phyloP scores from a whole-genome alignment of 2,329 filamentous ascomycete genomes.

The Falciphora oryzae region DNA sequence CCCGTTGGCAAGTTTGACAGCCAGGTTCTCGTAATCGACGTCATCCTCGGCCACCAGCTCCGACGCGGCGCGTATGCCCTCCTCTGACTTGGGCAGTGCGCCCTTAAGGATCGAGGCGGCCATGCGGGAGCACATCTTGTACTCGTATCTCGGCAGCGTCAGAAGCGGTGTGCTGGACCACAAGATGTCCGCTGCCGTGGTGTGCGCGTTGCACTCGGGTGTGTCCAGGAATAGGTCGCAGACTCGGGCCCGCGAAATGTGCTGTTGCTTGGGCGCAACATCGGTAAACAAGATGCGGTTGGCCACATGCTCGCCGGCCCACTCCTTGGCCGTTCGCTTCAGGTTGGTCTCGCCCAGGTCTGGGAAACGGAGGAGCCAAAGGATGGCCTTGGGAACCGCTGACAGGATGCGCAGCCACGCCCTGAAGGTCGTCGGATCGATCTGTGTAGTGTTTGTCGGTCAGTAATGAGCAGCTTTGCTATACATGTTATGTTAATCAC shows the following conservation, averaged over 20 bases:
- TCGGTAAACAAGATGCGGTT: constrained; percentile 90
- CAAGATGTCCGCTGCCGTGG: constrained; percentile 89
- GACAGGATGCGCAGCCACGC: constrained; percentile 91
- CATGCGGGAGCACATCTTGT: constrained; percentile 99
- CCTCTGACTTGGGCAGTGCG: constrained; percentile 66
- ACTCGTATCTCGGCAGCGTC: constrained; percentile 83
- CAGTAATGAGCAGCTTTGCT: neutral
- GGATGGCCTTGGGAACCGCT: constrained; percentile 75
- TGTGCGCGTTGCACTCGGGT: constrained; percentile 96
- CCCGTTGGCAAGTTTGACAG: constrained; percentile 59
- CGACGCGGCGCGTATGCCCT: constrained; percentile 60
- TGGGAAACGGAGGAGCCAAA: constrained; percentile 96
- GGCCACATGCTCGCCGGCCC: constrained; percentile 82
- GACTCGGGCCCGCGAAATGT: constrained; percentile 86
- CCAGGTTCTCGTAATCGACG: constrained; percentile 75
- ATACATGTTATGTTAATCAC: neutral
- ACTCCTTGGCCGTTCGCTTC: constrained; percentile 68
- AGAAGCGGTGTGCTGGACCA: constrained; percentile 94
- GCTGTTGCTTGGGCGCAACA: constrained; percentile 88
- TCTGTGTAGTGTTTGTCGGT: constrained; percentile 46
- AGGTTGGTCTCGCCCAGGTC: constrained; percentile 87
- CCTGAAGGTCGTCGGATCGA: constrained; percentile 93
- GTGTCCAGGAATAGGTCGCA: constrained; percentile 96
- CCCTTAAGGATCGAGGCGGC: constrained; percentile 90
- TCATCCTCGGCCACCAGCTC: constrained; percentile 78